Evolutionary conservation across 345 rosid genomes (phyloP), one percentile per base, ranked within the genome.

Genomic region (Physaria fendleri): DNA sequence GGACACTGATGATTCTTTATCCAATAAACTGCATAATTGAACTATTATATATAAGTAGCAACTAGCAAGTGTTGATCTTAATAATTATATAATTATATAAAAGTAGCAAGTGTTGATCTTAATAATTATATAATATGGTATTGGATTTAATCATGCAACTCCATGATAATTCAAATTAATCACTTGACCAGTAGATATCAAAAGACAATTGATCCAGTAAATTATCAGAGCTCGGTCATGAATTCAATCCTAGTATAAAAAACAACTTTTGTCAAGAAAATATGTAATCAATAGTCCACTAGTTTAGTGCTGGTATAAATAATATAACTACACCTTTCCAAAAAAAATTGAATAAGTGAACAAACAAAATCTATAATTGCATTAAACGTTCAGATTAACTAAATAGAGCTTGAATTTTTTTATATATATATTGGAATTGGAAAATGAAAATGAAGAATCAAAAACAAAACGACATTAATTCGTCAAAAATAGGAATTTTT

Each of bases 401-500:
- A 11, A 56, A 25, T 8, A 10, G 2, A 16, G 17, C 12, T 37
- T 37, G n/a, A n/a, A 27, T 5, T 17, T 13, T 18, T 61, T 49
- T 35, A 17, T 15, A 25, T 4, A 62, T 38, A 29, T 13, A 39
- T 1, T 12, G 8, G 6, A 3, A 49, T n/a, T n/a, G 4, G 7
- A 33, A 40, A 37, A 24, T 6, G 11, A 49, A 62, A 46, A 15
- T 7, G 14, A 8, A 38, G 45, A 34, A 16, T 18, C 6, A 1
- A 40, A 40, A 48, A 66, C 32, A 43, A 43, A 25, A 46, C 20
- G 35, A 53, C 14, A 37, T 69, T 42, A 45, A 54, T 16, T 68
- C 49, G 49, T 47, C 22, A 54, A 47, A 69, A 37, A 22, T 17
- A 25, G 12, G 25, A 68, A 35, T 9, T 60, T 62, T 69, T 44